These are phyloP conservation scores for Phytophthora citricola DNA, from an alignment of 352 stramenopile species.

Conservation along the genomic window DNA sequence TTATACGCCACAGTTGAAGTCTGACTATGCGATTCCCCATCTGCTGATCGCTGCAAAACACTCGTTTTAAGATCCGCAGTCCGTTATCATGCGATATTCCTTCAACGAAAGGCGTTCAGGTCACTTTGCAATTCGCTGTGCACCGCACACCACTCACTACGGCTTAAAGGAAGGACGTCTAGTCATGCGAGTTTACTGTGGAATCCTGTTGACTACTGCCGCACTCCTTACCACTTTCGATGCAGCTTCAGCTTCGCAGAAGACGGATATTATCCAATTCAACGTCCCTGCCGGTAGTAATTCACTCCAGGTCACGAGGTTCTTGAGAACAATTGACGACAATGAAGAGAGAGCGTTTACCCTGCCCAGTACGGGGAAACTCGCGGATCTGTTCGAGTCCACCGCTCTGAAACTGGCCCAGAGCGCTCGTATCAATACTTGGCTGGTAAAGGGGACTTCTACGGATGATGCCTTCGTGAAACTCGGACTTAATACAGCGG, in stretches of 20 bases:
- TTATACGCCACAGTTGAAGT: not conserved
- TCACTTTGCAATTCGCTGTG: not conserved
- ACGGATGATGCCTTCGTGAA: not conserved
- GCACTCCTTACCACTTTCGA: not conserved
- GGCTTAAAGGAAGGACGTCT: not conserved
- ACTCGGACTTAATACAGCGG: not conserved
- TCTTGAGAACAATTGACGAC: not conserved
- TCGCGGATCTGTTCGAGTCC: not conserved
- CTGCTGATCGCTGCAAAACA: no score
- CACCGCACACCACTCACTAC: no score
- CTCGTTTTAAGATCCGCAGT: no score
- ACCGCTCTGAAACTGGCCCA: not conserved
- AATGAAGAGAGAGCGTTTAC: constrained; percentile 4
- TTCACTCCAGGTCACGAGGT: no score
- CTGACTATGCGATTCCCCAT: constrained; percentile 1
- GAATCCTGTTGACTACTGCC: not conserved
- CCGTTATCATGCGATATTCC: no score
- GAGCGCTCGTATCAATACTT: not conserved
- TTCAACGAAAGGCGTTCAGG: not conserved
- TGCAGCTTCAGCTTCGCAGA: not conserved
- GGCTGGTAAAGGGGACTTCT: not conserved
- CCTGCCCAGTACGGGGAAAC: not conserved
- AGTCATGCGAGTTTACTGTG: not conserved
- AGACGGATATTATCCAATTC: not conserved
- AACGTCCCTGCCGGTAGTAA: not conserved